Evolutionary conservation across 352 stramenopile genomes (phyloP).

Genomic region (Phytopythium sindhum): DNA sequence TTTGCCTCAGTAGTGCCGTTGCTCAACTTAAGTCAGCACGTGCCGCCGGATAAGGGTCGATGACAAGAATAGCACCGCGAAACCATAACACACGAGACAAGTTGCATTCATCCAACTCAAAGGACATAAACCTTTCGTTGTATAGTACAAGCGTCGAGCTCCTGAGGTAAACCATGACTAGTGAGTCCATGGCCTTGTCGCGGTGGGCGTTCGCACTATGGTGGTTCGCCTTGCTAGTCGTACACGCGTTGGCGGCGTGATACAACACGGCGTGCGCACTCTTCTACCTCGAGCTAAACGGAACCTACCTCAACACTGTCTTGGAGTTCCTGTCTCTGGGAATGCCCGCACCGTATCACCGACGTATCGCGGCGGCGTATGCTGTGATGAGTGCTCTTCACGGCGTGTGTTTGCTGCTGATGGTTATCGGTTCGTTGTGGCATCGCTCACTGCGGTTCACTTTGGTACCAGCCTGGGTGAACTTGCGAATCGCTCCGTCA

Average conservation of each 20-base stretch:
- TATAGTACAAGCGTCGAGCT: too few relatives aligned
- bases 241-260: conserved; percentile 8
- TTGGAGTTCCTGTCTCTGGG: conserved; percentile 24
- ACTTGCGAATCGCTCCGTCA: not conserved
- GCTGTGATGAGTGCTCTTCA: conserved; percentile 17
- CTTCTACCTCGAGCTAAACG: conserved; percentile 25
- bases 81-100: too few relatives aligned
- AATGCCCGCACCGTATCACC: conserved; percentile 18
- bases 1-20: conserved; percentile 27
- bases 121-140: too few relatives aligned
- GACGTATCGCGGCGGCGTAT: conserved; percentile 11
- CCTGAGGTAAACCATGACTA: not conserved
- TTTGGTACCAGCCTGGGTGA: not conserved
- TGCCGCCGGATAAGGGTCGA: too few relatives aligned
- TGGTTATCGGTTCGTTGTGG: conserved; percentile 18
- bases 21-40: conserved; percentile 41
- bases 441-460: conserved; percentile 19
- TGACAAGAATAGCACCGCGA: too few relatives aligned
- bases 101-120: too few relatives aligned
- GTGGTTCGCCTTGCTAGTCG: conserved; percentile 17
- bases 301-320: conserved; percentile 17
- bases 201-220: conserved; percentile 14
- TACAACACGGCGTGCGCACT: conserved; percentile 20
- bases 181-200: not conserved
- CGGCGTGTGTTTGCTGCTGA: conserved; percentile 10